phyloP scores from a whole-genome alignment of 768 basidiomycete species.

The Infundibulicybe gibba region DNA sequence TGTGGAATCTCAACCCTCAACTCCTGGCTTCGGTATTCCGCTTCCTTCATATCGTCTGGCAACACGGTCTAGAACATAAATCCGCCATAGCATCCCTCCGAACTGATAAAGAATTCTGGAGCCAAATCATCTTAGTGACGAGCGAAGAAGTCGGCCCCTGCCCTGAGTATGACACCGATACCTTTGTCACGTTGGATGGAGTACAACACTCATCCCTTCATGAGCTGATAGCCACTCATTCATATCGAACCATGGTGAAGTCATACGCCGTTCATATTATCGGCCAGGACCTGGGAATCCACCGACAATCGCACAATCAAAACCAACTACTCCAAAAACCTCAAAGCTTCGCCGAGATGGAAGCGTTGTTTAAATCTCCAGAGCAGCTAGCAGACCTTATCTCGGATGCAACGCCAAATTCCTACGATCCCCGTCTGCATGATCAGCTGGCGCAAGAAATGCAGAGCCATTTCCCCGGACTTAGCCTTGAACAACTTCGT shows the following conservation, averaged over 20 bases:
- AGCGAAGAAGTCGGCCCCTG: constrained; percentile 69
- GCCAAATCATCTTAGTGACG: constrained; percentile 57
- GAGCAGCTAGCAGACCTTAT: constrained; percentile 66
- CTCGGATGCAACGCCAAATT: constrained; percentile 63
- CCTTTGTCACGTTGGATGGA: constrained; percentile 46
- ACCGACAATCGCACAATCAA: constrained; percentile 37
- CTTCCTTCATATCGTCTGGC: constrained; percentile 78
- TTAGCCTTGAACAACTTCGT: constrained; percentile 64
- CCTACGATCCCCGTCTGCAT: constrained; percentile 72
- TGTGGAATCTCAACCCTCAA: constrained; percentile 77
- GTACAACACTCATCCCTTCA: constrained; percentile 51
- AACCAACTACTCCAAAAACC: constrained; percentile 43
- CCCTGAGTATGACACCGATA: constrained; percentile 60
- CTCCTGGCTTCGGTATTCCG: constrained; percentile 69
- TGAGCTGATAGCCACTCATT: constrained; percentile 56
- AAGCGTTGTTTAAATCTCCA: constrained; percentile 52
- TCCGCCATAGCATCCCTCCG: constrained; percentile 52
- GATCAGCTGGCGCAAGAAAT: constrained; percentile 53
- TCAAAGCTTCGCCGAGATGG: constrained; percentile 55
- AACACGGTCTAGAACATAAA: constrained; percentile 75
- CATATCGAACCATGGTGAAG: constrained; percentile 70
- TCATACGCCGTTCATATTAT: constrained; percentile 73
- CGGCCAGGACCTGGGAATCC: constrained; percentile 69
- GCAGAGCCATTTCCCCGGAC: constrained; percentile 47
- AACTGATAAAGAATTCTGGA: constrained; percentile 64